Evolutionary conservation across 345 rosid genomes (phyloP), one percentile per base, ranked within the genome.

Genomic region (Corchorus capsularis): DNA sequence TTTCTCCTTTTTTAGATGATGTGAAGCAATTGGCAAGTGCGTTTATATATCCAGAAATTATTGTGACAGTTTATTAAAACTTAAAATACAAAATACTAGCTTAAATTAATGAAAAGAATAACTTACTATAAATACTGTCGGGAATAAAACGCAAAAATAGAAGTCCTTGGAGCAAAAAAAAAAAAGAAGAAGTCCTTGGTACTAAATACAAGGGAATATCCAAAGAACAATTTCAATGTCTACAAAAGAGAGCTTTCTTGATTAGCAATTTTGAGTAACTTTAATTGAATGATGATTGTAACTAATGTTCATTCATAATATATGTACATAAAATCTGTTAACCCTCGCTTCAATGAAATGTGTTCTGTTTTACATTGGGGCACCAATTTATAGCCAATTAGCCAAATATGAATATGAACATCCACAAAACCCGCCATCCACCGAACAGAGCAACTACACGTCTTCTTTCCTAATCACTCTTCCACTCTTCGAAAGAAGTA

Each of bases 401-500:
- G 43, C 43, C 43, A 6, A 1, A 39, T 52, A 17, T 8, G 37
- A 3, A 39, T 52, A 17, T 8, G n/a, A 67, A 27, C 46, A 34
- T 52, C 32, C 52, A 32, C 60, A 60, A 61, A 16, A 16, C 41
- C 9, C n/a, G 0, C 8, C 39, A 6, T 2, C 8, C 6, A 19
- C 63, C 16, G 8, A 34, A 60, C 2, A 16, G 45, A 17, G 60
- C 73, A 16, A 69, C 46, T 69, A 61, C 10, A 34, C 49, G 55
- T 83, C 80, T 32, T 83, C 87, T 77, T 73, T 85, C 63, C 79
- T 72, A 56, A 84, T 19, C 54, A 84, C 79, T 76, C 60, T 89
- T 83, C 90, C 89, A 62, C 97, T 92, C 84, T 87, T 92, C 0
- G 90, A 90, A 57, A 87, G 93, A 41, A 94, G 86, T 77, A 94